Conservation (phyloP, 1,284 basidiomycete genomes). For the Tilletia horrida region DNA sequence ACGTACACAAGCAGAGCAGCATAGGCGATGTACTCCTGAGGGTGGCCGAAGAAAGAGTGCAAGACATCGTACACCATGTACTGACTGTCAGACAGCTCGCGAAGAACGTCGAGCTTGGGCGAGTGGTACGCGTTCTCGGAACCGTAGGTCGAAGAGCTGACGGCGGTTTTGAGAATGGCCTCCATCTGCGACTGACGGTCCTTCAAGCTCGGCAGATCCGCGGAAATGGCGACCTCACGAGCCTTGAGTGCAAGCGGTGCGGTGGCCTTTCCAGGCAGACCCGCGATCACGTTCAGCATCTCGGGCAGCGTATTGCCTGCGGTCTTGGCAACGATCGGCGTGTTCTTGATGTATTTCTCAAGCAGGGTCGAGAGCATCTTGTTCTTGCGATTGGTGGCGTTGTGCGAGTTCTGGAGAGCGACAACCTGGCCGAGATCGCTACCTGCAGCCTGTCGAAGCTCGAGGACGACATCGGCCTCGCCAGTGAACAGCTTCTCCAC, state of each 20-base stretch:
- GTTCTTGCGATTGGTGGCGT: conserved; percentile 88
- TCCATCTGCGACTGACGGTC: conserved; percentile 94
- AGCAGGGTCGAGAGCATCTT: conserved; percentile 80
- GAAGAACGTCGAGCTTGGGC: conserved; percentile 80
- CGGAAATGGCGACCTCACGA: conserved; percentile 91
- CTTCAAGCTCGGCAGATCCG: conserved; percentile 93
- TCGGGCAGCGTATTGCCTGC: conserved; percentile 40
- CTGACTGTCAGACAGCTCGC: conserved; percentile 90
- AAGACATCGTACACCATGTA: conserved; percentile 97
- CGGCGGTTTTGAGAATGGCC: conserved; percentile 80
- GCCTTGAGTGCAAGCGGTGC: conserved; percentile 73
- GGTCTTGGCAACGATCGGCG: conserved; percentile 37
- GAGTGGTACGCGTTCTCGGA: conserved; percentile 65
- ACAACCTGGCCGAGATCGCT: conserved; percentile 86
- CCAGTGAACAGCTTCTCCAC: conserved; percentile 93
- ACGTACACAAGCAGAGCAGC: conserved; percentile 96
- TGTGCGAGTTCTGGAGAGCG: conserved; percentile 84
- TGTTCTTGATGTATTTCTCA: conserved; percentile 61
- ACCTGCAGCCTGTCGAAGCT: conserved; percentile 85
- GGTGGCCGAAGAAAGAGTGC: conserved; percentile 82
- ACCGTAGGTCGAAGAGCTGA: conserved; percentile 75
- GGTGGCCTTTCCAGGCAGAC: conserved; percentile 63
- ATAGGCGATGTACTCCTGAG: conserved; percentile 69
- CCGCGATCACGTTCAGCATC: conserved; percentile 62
- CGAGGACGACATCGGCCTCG: conserved; percentile 80